phyloP scores from a whole-genome alignment of 1,139 yeast genomes.

The Lodderomyces pseudojiufengensis region DNA sequence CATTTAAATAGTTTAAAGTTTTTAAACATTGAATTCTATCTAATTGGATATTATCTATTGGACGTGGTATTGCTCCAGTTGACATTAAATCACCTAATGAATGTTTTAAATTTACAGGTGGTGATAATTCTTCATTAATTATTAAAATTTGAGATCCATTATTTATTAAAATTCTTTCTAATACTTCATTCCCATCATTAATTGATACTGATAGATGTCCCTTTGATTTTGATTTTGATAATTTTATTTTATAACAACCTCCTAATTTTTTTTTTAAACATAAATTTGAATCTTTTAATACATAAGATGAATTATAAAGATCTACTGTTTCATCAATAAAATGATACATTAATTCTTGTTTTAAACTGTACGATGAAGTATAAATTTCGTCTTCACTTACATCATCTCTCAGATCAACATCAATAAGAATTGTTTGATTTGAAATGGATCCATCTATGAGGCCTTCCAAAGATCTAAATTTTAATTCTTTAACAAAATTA shows the following conservation, averaged over 20 bases:
- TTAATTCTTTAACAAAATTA: conserved; percentile 65
- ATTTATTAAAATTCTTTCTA: conserved; percentile 43
- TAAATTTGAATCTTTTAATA: conserved; percentile 27
- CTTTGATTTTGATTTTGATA: conserved; percentile 40
- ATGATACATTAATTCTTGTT: conserved; percentile 57
- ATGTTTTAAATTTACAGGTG: conserved; percentile 36
- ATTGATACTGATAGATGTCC: conserved; percentile 34
- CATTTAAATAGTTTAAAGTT: conserved; percentile 32
- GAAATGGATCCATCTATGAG: conserved; percentile 52
- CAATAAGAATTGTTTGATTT: conserved; percentile 60
- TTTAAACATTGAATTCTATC: conserved; percentile 36
- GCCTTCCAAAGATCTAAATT: conserved; percentile 54
- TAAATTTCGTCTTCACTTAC: conserved; percentile 21
- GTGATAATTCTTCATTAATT: conserved; percentile 49
- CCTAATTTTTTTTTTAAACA: conserved; percentile 36
- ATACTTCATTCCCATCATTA: conserved; percentile 42
- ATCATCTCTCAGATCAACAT: conserved; percentile 39
- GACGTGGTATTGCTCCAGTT: conserved; percentile 30
- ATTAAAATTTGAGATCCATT: conserved; percentile 59
- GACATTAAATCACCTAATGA: conserved; percentile 39
- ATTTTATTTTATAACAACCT: conserved; percentile 39
- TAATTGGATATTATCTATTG: conserved; percentile 28
- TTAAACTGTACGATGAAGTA: conserved; percentile 22
- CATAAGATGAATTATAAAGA: conserved; percentile 13
- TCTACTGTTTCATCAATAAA: conserved; percentile 50